Base-by-base conservation (phyloP, 2,329 filamentous ascomycete genomes). In the Phialophora expanda region DNA sequence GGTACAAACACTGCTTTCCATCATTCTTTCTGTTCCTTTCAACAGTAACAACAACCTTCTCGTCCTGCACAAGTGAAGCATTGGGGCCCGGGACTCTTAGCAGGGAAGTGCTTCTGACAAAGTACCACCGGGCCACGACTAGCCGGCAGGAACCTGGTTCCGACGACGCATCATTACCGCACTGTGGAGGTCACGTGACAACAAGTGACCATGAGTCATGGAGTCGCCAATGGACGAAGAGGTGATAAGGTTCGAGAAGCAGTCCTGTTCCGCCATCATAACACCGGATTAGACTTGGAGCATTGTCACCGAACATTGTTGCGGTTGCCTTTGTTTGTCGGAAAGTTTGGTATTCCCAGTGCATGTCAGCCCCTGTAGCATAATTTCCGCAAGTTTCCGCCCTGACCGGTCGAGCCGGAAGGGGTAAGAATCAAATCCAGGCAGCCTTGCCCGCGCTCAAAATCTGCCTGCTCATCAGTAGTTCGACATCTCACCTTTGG, bases 341-440 rank as follows among this genome's bases (percentile, higher is more conserved):
- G 24, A 9, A 26, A 32, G 9, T 6, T 34, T 41, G 58, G 30
- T 61, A 53, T 55, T 55, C 28, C 53, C 50, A 46, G 44, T 32
- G 54, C 38, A 34, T 48, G 48, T 56, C 28, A n/a, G 34, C 61
- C 55, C 54, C 57, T 56, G 62, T 30, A 24, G 28, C 46, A 53
- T 63, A 67, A 69, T 69, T 50, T 69, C 67, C 67, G 67, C 62
- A 41, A 44, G 56, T 67, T 69, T 48, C 65, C 66, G 64, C 61
- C 67, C 53, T 65, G 28, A 67, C 65, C 64, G 65, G 62, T 64
- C 61, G 54, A 61, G 38, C 65, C 66, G 58, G 48, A 61, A 32
- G 34, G 24, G 20, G 46, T 48, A 38, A 12, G 48, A 66, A 34
- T 64, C 32, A 57, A 44, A 41, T 57, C 24, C 32, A 63, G 53